A percentile compares a stretch with the other conserved stretches of the same genome.
Conservation (phyloP, 164 flowering plant genomes). For the Echeveria elegans region DNA sequence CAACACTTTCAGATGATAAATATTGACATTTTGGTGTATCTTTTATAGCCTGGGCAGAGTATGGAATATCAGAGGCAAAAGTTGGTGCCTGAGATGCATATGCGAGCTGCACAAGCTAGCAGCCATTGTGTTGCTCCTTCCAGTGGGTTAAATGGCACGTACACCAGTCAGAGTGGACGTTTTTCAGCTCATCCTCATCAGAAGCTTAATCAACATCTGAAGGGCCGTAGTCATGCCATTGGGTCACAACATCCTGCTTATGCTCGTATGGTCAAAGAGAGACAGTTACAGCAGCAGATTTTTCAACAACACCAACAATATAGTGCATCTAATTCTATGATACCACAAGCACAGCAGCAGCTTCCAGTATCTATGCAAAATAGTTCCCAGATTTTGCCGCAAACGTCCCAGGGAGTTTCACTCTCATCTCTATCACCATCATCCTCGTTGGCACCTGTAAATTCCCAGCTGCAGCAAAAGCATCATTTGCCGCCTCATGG, state of each 20-base stretch:
- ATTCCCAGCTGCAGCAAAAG: conserved; percentile 44
- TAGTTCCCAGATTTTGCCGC: conserved; percentile 47
- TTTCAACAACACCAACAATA: conserved; percentile 43
- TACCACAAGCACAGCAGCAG: conserved; percentile 52
- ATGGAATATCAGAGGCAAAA: conserved; percentile 17
- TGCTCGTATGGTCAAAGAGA: conserved; percentile 63
- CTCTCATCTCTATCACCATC: conserved; percentile 45
- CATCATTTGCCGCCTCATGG: conserved; percentile 43
- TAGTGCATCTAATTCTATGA: conserved; percentile 36
- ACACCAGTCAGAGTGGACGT: conserved; percentile 52
- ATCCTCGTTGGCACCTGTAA: conserved; percentile 42
- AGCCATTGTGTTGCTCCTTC: conserved; percentile 48
- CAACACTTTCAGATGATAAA: no score
- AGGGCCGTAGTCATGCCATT: conserved; percentile 36
- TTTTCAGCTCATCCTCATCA: conserved; percentile 59
- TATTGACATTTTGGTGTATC: background rate
- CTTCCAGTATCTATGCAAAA: conserved; percentile 49
- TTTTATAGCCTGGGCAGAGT: conserved; percentile 44
- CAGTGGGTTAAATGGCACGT: conserved; percentile 48
- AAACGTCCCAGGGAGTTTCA: conserved; percentile 37
- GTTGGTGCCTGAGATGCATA: conserved; percentile 57
- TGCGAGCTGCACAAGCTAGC: conserved; percentile 66
- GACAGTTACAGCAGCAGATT: conserved; percentile 47
- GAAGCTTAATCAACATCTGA: conserved; percentile 56
- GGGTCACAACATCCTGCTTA: conserved; percentile 55